A percentile compares a stretch with the other conserved stretches of the same genome.
Conservation (phyloP, 305 asterid genomes). For the Solanum chacoense region DNA sequence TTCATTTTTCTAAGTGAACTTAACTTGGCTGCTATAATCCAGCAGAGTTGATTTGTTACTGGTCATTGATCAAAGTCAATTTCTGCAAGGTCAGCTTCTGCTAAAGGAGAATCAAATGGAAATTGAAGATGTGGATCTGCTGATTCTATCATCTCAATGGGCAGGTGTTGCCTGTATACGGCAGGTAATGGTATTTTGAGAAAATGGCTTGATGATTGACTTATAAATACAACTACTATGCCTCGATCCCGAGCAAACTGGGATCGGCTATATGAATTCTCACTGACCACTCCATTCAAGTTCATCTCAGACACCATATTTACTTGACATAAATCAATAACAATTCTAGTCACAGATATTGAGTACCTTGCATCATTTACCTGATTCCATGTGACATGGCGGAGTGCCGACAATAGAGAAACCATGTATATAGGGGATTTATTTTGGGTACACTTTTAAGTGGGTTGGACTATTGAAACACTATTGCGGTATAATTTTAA, state of each 20-base stretch:
- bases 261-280: neutral
- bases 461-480: neutral
- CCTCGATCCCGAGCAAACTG: neutral
- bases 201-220: neutral
- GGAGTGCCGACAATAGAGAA: neutral
- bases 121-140: constrained; percentile 51
- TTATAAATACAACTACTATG: neutral
- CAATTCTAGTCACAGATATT: neutral
- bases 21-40: neutral
- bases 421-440: neutral
- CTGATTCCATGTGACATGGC: neutral
- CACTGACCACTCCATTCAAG: neutral
- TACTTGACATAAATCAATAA: neutral
- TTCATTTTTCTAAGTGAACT: neutral
- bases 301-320: neutral
- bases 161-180: constrained; percentile 58
- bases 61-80: neutral
- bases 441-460: neutral
- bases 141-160: constrained; percentile 75
- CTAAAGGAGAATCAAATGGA: constrained; percentile 30
- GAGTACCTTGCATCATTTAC: neutral
- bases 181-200: constrained; percentile 40
- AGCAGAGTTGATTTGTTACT: neutral
- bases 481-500: neutral
- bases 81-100: constrained; percentile 39